Conservation (phyloP, 2,329 filamentous ascomycete species). For the Aspergillus jensenii region DNA sequence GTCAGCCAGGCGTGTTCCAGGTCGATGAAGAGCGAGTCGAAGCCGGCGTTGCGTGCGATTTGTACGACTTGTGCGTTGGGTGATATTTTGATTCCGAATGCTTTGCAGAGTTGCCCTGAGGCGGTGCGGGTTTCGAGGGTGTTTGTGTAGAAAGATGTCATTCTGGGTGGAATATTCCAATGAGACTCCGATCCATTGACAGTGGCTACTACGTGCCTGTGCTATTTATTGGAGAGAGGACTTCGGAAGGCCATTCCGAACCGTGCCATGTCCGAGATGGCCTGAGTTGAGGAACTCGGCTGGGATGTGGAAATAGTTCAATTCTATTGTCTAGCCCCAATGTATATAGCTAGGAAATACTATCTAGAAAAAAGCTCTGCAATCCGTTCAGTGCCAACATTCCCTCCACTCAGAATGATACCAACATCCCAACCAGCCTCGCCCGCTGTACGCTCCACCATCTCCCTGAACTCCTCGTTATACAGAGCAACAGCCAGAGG, state of each 20-base stretch:
- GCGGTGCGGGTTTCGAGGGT: not conserved
- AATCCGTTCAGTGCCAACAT: too few species aligned
- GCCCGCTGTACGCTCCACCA: too few species aligned
- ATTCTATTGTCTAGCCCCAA: too few species aligned
- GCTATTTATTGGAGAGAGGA: not conserved
- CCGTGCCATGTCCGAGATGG: not conserved
- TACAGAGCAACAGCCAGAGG: too few species aligned
- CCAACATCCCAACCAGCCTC: too few species aligned
- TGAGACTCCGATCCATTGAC: too few species aligned
- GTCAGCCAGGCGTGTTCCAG: not conserved
- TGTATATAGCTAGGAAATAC: too few species aligned
- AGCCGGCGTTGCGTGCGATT: not conserved
- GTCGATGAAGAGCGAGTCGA: conserved; percentile 1
- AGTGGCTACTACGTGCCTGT: accelerated
- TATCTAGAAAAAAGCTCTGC: too few species aligned
- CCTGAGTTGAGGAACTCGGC: too few species aligned
- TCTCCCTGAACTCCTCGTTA: too few species aligned
- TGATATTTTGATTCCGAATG: not conserved
- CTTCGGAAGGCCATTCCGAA: not conserved
- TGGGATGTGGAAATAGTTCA: too few species aligned
- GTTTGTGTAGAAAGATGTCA: not conserved
- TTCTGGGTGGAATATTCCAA: not conserved
- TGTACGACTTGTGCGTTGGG: not conserved
- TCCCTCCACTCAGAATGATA: too few species aligned
- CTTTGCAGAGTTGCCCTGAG: not conserved